These are phyloP conservation scores for Pleurotus eryngii DNA, from an alignment of 768 basidiomycete genomes.

Conservation along the genomic window DNA sequence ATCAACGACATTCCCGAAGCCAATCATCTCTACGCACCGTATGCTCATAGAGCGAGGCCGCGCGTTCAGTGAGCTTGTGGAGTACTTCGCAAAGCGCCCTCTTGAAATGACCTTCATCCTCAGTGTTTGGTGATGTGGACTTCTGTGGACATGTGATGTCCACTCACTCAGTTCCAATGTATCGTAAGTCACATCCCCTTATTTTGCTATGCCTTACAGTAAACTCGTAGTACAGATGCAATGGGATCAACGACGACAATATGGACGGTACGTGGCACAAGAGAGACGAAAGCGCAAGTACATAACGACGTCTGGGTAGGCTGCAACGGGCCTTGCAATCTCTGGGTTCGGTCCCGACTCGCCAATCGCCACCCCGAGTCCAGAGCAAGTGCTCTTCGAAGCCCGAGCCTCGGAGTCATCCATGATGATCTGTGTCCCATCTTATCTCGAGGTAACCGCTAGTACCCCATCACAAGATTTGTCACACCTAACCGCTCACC, in stretches of 20 bases:
- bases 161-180: slow-evolving; percentile 18
- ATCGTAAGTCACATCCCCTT: slow-evolving; percentile 12
- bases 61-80: background rate
- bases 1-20: slow-evolving; percentile 24
- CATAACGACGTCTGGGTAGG: background rate
- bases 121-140: slow-evolving; percentile 22
- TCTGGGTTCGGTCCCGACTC: slow-evolving; percentile 21
- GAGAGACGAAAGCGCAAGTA: background rate
- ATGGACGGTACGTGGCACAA: slow-evolving; percentile 9
- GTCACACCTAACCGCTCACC: background rate
- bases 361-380: slow-evolving; percentile 12
- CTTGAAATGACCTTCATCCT: background rate
- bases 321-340: slow-evolving; percentile 9
- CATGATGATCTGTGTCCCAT: slow-evolving; percentile 13
- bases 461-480: background rate
- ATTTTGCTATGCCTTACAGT: background rate
- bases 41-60: slow-evolving; percentile 11
- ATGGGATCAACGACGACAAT: slow-evolving; percentile 11
- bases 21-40: slow-evolving; percentile 15
- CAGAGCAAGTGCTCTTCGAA: slow-evolving; percentile 15
- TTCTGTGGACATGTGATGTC: slow-evolving; percentile 18
- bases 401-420: slow-evolving; percentile 6
- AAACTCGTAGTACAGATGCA: slow-evolving; percentile 16
- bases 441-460: slow-evolving; percentile 19
- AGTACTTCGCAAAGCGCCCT: background rate